A percentile compares a stretch with the other conserved stretches of the same genome.
Conservation (phyloP, 345 rosid genomes). For the Brassica carinata region DNA sequence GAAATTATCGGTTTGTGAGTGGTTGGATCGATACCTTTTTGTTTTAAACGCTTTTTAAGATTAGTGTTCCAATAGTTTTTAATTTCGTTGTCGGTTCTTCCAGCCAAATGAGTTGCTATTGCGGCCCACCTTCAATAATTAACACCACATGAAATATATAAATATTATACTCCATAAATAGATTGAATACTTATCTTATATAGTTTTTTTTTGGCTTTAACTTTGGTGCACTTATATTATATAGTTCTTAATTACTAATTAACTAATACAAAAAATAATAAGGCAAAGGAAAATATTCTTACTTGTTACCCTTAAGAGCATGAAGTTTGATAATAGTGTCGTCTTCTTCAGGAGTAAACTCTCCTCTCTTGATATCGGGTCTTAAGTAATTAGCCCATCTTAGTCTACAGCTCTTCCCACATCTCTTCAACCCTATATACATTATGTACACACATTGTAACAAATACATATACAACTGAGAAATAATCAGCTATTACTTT, state of each 20-base stretch:
- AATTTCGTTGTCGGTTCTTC: conserved; percentile 60
- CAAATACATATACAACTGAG: background rate
- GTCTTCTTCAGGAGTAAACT: conserved; percentile 47
- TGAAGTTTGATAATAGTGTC: conserved; percentile 48
- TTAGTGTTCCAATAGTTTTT: conserved; percentile 68
- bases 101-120: conserved; percentile 50
- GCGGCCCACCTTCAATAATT: conserved; percentile 51
- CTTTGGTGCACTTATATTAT: no score
- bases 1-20: conserved; percentile 43
- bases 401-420: conserved; percentile 56
- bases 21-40: conserved; percentile 49
- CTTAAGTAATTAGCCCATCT: conserved; percentile 56
- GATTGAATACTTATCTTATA: background rate
- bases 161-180: background rate
- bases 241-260: background rate
- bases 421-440: conserved; percentile 44
- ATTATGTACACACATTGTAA: background rate
- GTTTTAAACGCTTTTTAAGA: conserved; percentile 49
- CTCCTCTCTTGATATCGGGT: conserved; percentile 57
- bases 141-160: background rate
- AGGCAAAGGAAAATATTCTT: background rate
- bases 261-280: background rate
- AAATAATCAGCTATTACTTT: background rate
- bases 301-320: conserved; percentile 54
- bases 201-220: no score